phyloP scores from a whole-genome alignment of 1,139 yeast genomes.

The Taphrina betulina region DNA sequence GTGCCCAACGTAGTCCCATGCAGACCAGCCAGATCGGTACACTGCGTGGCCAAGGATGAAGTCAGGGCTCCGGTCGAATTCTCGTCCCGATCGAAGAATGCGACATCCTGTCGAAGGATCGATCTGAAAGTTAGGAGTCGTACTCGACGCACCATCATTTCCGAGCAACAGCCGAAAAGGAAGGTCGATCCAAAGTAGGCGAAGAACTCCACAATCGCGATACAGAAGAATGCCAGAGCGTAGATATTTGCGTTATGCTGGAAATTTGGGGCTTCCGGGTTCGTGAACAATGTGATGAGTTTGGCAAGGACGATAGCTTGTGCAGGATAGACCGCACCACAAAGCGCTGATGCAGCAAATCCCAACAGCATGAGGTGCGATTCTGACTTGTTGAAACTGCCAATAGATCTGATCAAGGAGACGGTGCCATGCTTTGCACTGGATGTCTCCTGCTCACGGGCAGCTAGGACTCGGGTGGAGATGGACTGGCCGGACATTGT shows the following conservation, averaged over 20 bases:
- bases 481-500: constrained; percentile 24
- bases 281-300: constrained; percentile 45
- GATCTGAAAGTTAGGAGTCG: constrained; percentile 54
- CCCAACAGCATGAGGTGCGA: constrained; percentile 42
- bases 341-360: constrained; percentile 41
- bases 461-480: constrained; percentile 36
- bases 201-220: constrained; percentile 46
- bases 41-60: constrained; percentile 56
- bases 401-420: constrained; percentile 34
- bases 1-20: constrained; percentile 60
- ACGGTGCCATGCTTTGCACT: constrained; percentile 27
- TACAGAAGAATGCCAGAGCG: constrained; percentile 48
- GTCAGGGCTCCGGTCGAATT: constrained; percentile 59
- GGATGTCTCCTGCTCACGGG: constrained; percentile 1
- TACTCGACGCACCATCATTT: constrained; percentile 51
- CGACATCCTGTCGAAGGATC: constrained; percentile 54
- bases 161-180: constrained; percentile 44
- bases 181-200: constrained; percentile 43
- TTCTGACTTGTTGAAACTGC: constrained; percentile 38
- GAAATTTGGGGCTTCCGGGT: constrained; percentile 43
- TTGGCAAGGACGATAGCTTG: constrained; percentile 47
- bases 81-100: constrained; percentile 55
- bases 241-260: constrained; percentile 45
- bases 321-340: constrained; percentile 49
- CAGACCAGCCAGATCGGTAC: constrained; percentile 52